Conservation (phyloP, 495 filamentous ascomycete genomes). For the Terfezia boudieri region DNA sequence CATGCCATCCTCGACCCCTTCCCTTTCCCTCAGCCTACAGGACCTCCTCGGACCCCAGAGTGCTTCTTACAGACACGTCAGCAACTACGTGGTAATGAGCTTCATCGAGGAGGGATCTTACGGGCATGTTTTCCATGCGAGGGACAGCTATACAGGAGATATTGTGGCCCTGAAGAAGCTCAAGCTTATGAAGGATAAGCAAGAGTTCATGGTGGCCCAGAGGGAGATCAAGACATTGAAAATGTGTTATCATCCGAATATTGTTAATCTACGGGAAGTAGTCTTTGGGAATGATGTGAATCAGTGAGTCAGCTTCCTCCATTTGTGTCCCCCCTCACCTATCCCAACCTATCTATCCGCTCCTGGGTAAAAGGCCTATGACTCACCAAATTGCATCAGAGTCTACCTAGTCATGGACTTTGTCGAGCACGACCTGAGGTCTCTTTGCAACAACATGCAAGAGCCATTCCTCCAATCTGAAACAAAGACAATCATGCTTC, state of each 20-base stretch:
- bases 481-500: constrained; percentile 68
- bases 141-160: constrained; percentile 54
- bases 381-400: constrained; percentile 22
- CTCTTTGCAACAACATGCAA: constrained; percentile 75
- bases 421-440: constrained; percentile 92
- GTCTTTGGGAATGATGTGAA: constrained; percentile 62
- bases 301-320: constrained; percentile 31
- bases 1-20: constrained; percentile 4
- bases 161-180: constrained; percentile 86
- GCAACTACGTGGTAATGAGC: constrained; percentile 78
- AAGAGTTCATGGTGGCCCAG: constrained; percentile 47
- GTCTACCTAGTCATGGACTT: constrained; percentile 96
- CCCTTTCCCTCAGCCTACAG: constrained; percentile 13
- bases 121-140: constrained; percentile 76
- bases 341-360: not conserved
- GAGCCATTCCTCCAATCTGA: constrained; percentile 88
- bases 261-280: constrained; percentile 63
- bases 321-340: no score
- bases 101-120: constrained; percentile 96
- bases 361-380: not conserved
- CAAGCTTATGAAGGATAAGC: constrained; percentile 63
- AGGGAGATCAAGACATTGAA: constrained; percentile 63
- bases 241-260: constrained; percentile 41
- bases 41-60: constrained; percentile 46
- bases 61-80: constrained; percentile 55